Evolutionary conservation across 768 basidiomycete species (phyloP).

Genomic region (Pleurotus tuber-regium): DNA sequence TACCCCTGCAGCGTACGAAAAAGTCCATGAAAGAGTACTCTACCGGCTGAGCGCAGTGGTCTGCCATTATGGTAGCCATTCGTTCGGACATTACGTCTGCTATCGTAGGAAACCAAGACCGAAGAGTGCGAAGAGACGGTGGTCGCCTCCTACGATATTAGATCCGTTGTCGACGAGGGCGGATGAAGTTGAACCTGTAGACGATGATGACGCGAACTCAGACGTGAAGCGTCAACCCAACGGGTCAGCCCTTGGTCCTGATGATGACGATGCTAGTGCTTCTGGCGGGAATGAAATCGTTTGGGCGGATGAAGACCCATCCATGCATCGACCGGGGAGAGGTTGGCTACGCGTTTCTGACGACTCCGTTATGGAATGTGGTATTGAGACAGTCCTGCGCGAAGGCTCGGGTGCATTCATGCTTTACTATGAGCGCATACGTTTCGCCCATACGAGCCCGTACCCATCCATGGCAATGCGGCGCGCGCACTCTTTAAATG

Average conservation of each 20-base stretch:
- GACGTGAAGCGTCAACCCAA: constrained; percentile 18
- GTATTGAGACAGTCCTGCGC: constrained; percentile 68
- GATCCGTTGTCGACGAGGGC: constrained; percentile 35
- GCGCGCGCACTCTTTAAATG: constrained; percentile 11
- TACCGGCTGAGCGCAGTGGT: constrained; percentile 87
- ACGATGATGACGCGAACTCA: constrained; percentile 22
- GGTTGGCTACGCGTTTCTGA: constrained; percentile 93
- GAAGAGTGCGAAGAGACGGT: constrained; percentile 34
- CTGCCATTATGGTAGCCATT: constrained; percentile 91
- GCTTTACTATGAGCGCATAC: constrained; percentile 86
- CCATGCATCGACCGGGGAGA: constrained; percentile 35
- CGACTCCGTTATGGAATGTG: constrained; percentile 73
- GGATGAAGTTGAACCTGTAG: constrained; percentile 53
- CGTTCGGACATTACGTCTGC: constrained; percentile 93
- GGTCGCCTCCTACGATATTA: constrained; percentile 36
- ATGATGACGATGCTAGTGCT: constrained; percentile 13
- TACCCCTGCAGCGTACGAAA: constrained; percentile 49
- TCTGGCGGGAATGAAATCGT: constrained; percentile 39
- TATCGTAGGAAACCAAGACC: constrained; percentile 79
- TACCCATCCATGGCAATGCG: constrained; percentile 11
- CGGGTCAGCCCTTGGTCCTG: constrained; percentile 9
- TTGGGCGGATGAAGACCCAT: constrained; percentile 50
- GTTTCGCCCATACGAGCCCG: constrained; percentile 9
- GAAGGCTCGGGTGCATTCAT: constrained; percentile 84
- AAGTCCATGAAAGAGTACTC: constrained; percentile 51